These are phyloP conservation scores for Pseudomicrostroma phylloplanum DNA, from an alignment of 1,284 basidiomycete species.

Conservation along the genomic window DNA sequence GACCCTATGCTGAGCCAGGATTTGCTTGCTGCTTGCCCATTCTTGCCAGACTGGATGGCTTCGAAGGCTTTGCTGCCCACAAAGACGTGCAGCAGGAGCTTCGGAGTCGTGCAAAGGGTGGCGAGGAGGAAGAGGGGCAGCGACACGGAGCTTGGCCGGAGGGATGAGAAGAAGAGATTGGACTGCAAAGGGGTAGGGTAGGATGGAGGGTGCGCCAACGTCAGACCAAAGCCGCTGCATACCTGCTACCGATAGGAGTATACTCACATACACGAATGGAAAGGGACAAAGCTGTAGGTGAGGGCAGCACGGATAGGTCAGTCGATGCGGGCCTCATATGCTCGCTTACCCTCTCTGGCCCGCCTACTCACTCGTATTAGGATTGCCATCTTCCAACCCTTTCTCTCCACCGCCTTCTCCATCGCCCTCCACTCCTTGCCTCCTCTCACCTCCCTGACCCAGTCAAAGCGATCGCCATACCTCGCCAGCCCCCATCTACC, in stretches of 20 bases:
- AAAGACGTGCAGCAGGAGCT: conserved; percentile 44
- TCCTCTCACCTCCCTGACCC: conserved; percentile 6
- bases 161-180: conserved; percentile 30
- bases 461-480: conserved; percentile 11
- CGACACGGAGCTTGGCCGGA: conserved; percentile 24
- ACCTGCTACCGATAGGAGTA: too few relatives aligned
- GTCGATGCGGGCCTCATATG: too few relatives aligned
- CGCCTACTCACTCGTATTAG: conserved; percentile 25
- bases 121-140: conserved; percentile 33
- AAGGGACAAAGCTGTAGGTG: background rate
- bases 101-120: conserved; percentile 38
- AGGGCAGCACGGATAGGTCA: too few relatives aligned
- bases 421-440: conserved; percentile 23
- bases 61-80: conserved; percentile 38
- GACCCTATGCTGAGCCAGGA: conserved; percentile 27
- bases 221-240: too few relatives aligned
- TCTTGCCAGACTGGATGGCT: conserved; percentile 30
- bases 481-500: background rate
- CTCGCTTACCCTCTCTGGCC: too few relatives aligned
- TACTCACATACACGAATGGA: background rate
- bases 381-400: conserved; percentile 36
- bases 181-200: conserved; percentile 42
- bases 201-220: conserved; percentile 12
- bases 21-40: conserved; percentile 9
- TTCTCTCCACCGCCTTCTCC: conserved; percentile 28